A percentile compares a stretch with the other conserved stretches of the same genome.
Conservation (phyloP, 257 asterid genomes). For the Ophiorrhiza pumila region DNA sequence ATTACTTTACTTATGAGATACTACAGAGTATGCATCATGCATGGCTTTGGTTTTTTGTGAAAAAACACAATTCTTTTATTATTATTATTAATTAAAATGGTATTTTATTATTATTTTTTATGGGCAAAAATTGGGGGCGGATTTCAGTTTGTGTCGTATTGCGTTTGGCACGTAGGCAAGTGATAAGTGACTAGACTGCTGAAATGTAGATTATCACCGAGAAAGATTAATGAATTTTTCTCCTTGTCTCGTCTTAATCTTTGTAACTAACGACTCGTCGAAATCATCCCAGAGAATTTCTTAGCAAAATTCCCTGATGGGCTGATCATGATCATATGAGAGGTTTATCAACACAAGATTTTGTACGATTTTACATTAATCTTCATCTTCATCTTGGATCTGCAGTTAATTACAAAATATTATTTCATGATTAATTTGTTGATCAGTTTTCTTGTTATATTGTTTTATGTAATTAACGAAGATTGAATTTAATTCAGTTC, state of each 20-base stretch:
- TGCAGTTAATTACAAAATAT: not conserved
- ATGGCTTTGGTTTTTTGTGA: not conserved
- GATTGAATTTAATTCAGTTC: not conserved
- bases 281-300: not conserved
- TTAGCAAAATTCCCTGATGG: too few species aligned
- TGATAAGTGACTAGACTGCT: conserved; percentile 3
- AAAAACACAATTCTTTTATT: not conserved
- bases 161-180: not conserved
- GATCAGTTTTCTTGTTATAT: not conserved
- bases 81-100: not conserved
- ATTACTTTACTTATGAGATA: not conserved
- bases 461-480: not conserved
- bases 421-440: not conserved
- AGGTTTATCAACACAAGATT: too few species aligned
- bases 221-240: not conserved
- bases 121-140: not conserved
- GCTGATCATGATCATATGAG: too few species aligned
- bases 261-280: conserved; percentile 5
- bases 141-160: not conserved
- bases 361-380: not conserved
- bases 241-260: not conserved
- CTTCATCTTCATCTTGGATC: too few species aligned
- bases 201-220: not conserved
- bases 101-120: not conserved
- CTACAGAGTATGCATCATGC: too few species aligned